A percentile compares a stretch with the other conserved stretches of the same genome.
phyloP scores from a whole-genome alignment of 164 flowering plant genomes.

The Dillenia suffruticosa region DNA sequence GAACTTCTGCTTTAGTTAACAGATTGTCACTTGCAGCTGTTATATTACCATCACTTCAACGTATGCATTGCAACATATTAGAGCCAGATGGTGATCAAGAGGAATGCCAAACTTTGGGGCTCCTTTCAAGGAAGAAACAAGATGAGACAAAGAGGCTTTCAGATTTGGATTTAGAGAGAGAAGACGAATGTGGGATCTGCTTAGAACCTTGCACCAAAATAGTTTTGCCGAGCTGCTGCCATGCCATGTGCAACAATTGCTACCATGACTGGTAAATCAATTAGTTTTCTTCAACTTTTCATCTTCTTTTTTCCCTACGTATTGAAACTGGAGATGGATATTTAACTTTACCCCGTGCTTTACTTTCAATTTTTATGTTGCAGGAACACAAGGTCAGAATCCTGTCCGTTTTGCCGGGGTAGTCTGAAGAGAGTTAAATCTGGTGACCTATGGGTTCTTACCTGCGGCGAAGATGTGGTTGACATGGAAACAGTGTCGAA shows the following conservation, averaged over 20 bases:
- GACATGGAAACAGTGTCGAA: slow-evolving; percentile 61
- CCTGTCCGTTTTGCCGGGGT: slow-evolving; percentile 97
- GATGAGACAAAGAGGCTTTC: slow-evolving; percentile 30
- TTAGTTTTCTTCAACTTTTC: neutral
- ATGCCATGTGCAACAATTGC: slow-evolving; percentile 91
- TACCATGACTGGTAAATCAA: slow-evolving; percentile 73
- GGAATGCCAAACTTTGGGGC: slow-evolving; percentile 13
- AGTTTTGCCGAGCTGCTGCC: slow-evolving; percentile 90
- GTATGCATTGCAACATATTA: slow-evolving; percentile 52
- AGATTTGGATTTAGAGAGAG: slow-evolving; percentile 61
- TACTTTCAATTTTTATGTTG: slow-evolving; percentile 6
- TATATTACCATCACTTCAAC: slow-evolving; percentile 75
- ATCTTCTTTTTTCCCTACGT: slow-evolving; percentile 2
- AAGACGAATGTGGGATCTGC: slow-evolving; percentile 90
- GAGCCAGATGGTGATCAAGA: slow-evolving; percentile 31
- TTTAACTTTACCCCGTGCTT: neutral
- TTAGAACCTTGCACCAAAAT: slow-evolving; percentile 73
- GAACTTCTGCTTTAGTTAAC: slow-evolving; percentile 6
- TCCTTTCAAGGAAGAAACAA: slow-evolving; percentile 29
- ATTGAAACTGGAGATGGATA: no score
- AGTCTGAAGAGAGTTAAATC: slow-evolving; percentile 57
- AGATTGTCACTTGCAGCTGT: slow-evolving; percentile 43
- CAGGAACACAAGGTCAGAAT: slow-evolving; percentile 90
- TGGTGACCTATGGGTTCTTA: slow-evolving; percentile 83
- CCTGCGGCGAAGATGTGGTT: slow-evolving; percentile 63